Conservation (phyloP, 192 early-diverging fungal genomes). For the Coemansia furcata region DNA sequence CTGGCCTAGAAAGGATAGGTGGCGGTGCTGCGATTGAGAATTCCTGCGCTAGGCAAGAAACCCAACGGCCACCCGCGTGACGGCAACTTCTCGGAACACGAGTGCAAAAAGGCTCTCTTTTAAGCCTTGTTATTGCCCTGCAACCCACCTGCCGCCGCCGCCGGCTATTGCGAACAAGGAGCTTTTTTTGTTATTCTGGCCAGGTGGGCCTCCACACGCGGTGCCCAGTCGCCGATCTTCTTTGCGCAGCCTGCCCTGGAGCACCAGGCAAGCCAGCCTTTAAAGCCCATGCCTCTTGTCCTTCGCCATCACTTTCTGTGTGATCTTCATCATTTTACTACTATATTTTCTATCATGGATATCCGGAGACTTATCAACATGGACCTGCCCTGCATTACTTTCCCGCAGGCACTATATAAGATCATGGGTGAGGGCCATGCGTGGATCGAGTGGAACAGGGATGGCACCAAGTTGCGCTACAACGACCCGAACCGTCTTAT, state of each 20-base stretch:
- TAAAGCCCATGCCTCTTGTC: background rate
- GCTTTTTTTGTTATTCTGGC: background rate
- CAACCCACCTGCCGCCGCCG: constrained; percentile 10
- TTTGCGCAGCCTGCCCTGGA: background rate
- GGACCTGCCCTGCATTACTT: constrained; percentile 39
- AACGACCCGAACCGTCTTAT: constrained; percentile 48
- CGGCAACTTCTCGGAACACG: constrained; percentile 48
- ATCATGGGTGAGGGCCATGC: constrained; percentile 38
- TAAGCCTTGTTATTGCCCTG: constrained; percentile 10
- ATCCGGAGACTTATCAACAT: constrained; percentile 44
- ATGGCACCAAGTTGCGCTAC: constrained; percentile 45
- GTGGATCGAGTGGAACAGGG: constrained; percentile 51
- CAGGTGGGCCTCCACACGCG: background rate
- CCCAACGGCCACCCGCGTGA: constrained; percentile 16
- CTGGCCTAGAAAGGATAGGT: background rate
- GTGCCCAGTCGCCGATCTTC: background rate
- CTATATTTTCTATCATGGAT: constrained; percentile 23
- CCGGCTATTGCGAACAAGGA: constrained; percentile 18
- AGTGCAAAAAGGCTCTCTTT: constrained; percentile 14
- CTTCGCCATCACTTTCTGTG: background rate
- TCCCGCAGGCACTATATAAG: constrained; percentile 48
- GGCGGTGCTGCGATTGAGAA: background rate
- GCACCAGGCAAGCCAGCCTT: background rate
- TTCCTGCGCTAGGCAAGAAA: background rate
- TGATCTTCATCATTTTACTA: background rate